These are phyloP conservation scores for Fusarium tricinctum DNA, from an alignment of 2,329 filamentous ascomycete genomes.

Conservation along the genomic window DNA sequence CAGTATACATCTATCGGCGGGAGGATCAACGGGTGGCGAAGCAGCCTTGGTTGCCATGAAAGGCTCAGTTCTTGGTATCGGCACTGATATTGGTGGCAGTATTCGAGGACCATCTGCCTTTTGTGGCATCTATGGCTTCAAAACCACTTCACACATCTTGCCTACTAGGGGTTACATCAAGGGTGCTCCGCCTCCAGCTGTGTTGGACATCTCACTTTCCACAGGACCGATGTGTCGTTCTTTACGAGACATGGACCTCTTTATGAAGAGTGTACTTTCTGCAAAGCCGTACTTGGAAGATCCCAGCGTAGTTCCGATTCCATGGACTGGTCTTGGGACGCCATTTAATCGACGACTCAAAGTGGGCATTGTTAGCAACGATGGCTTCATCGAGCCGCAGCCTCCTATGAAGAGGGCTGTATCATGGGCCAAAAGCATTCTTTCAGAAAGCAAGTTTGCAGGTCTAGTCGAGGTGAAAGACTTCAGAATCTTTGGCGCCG, in stretches of 20 bases:
- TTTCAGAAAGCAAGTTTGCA: conserved; percentile 37
- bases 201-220: conserved; percentile 50
- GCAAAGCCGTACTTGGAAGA: conserved; percentile 45
- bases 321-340: conserved; percentile 50
- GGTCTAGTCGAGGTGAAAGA: conserved; percentile 52
- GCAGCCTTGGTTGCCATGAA: conserved; percentile 54
- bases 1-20: conserved; percentile 70
- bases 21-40: conserved; percentile 72
- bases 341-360: conserved; percentile 48
- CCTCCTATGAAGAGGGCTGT: conserved; percentile 57
- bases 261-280: conserved; percentile 33
- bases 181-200: conserved; percentile 49
- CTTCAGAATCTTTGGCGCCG: conserved; percentile 53
- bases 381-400: conserved; percentile 56
- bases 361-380: conserved; percentile 59
- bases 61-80: conserved; percentile 35
- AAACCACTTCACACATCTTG: conserved; percentile 15
- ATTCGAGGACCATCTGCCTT: conserved; percentile 28
- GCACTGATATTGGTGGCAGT: conserved; percentile 25
- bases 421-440: conserved; percentile 50
- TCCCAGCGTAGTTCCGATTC: conserved; percentile 49
- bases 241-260: conserved; percentile 45
- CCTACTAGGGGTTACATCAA: conserved; percentile 34
- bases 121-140: conserved; percentile 32
- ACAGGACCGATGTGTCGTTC: conserved; percentile 45